phyloP scores from a whole-genome alignment of 2,329 filamentous ascomycete species.

The Blastomyces gilchristii region DNA sequence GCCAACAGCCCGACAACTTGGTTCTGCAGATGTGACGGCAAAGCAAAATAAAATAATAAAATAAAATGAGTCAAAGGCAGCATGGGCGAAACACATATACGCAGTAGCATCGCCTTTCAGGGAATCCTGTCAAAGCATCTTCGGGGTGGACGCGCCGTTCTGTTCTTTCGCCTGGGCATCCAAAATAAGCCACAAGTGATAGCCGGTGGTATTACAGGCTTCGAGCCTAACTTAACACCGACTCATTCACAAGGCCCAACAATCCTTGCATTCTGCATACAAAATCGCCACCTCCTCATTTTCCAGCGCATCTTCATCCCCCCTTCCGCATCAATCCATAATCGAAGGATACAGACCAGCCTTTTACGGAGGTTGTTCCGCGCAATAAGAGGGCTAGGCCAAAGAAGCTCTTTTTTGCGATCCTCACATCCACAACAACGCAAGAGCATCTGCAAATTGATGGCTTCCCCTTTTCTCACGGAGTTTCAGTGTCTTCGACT shows the following conservation, averaged over 20 bases:
- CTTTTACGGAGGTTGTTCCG: background rate
- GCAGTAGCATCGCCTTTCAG: background rate
- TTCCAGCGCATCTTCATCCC: background rate
- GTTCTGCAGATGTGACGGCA: background rate
- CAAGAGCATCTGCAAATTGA: no score
- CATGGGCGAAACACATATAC: background rate
- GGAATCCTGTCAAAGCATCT: background rate
- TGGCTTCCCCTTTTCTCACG: background rate
- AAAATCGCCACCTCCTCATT: slow-evolving; percentile 3
- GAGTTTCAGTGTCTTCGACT: background rate
- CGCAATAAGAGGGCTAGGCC: background rate
- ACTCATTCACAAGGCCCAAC: background rate
- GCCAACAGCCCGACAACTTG: background rate
- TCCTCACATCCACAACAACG: background rate
- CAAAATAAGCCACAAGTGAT: background rate
- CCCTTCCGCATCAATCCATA: background rate
- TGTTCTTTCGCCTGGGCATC: background rate
- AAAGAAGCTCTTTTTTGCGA: background rate
- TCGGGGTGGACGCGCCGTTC: background rate
- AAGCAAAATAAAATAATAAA: background rate
- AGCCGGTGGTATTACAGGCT: background rate
- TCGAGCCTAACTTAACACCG: background rate
- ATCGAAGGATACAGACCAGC: background rate
- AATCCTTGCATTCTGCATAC: background rate
- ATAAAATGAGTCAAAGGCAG: background rate